phyloP scores from a whole-genome alignment of 2,329 filamentous ascomycete species.

The Exophiala bonariae region DNA sequence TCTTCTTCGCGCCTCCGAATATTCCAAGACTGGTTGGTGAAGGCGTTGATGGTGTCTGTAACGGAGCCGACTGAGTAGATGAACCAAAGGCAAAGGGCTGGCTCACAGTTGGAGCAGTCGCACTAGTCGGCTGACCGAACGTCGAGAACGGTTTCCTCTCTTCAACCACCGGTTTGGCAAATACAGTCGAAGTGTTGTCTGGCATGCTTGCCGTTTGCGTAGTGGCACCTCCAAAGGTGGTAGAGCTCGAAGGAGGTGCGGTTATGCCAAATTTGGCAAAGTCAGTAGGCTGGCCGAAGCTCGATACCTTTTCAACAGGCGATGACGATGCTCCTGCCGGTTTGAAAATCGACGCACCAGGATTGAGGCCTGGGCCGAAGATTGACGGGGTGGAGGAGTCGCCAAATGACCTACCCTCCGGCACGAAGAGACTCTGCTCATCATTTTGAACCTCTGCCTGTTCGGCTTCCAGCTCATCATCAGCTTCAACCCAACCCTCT shows the following conservation, averaged over 20 bases:
- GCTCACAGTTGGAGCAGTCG: background rate
- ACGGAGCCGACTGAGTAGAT: background rate
- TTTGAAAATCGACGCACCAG: conserved; percentile 19
- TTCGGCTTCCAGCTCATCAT: conserved; percentile 41
- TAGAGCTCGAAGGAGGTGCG: background rate
- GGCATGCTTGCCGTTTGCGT: background rate
- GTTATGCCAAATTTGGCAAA: conserved; percentile 22
- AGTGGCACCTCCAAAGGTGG: conserved; percentile 10
- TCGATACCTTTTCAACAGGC: conserved; percentile 3
- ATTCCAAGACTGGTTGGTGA: background rate
- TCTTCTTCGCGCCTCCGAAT: background rate
- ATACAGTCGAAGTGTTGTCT: background rate
- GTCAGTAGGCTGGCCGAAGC: conserved; percentile 17
- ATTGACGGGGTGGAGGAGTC: conserved; percentile 3
- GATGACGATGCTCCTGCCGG: conserved; percentile 8
- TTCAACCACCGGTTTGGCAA: conserved; percentile 1
- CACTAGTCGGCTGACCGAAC: conserved; percentile 8
- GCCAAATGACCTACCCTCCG: conserved; percentile 12
- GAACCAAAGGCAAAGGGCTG: background rate
- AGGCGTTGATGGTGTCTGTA: background rate
- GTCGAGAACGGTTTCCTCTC: background rate
- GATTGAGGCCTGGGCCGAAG: conserved; percentile 13
- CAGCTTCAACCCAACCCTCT: conserved; percentile 49
- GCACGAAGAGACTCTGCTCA: conserved; percentile 30
- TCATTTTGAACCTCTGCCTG: conserved; percentile 36